These are phyloP conservation scores for Aurinia saxatilis DNA, from an alignment of 345 rosid genomes.

Conservation along the genomic window DNA sequence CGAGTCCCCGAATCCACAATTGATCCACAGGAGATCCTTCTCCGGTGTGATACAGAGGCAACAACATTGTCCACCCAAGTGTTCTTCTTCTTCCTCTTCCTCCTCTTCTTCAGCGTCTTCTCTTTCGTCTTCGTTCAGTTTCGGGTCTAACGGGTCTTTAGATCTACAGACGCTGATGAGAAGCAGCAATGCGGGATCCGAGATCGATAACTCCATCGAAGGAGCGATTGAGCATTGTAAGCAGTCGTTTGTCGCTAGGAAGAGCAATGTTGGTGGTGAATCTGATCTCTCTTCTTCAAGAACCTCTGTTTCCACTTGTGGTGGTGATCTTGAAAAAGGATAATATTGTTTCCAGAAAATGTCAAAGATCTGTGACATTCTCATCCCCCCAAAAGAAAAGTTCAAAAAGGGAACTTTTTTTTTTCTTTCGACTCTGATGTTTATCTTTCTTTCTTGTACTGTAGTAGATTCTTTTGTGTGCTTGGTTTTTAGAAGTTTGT, in stretches of 20 bases:
- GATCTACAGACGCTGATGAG: conserved; percentile 55
- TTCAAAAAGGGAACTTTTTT: conserved; percentile 12
- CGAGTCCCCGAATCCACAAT: conserved; percentile 8
- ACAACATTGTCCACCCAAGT: conserved; percentile 38
- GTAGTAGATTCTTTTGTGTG: conserved; percentile 18
- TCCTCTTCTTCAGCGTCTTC: conserved; percentile 48
- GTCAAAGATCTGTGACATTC: conserved; percentile 17
- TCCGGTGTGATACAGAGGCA: conserved; percentile 62
- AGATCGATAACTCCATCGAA: conserved; percentile 61
- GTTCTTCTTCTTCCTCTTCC: conserved; percentile 33
- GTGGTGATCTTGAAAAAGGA: conserved; percentile 35
- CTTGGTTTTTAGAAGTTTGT: conserved; percentile 7
- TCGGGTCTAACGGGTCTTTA: conserved; percentile 42
- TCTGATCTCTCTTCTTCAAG: conserved; percentile 39
- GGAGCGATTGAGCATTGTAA: conserved; percentile 97
- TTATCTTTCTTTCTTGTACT: background rate
- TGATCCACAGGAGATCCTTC: conserved; percentile 65
- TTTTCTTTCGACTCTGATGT: conserved; percentile 2
- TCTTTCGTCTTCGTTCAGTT: conserved; percentile 57
- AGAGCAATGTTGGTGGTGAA: conserved; percentile 35
- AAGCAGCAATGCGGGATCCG: conserved; percentile 52
- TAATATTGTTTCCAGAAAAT: no score
- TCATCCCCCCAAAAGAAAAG: conserved; percentile 17
- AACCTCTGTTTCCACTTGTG: conserved; percentile 30
- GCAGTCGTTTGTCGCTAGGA: conserved; percentile 40